A percentile compares a stretch with the other conserved stretches of the same genome.
These are phyloP conservation scores for Fraxinus anomala DNA, from an alignment of 257 asterid genomes.

Conservation along the genomic window DNA sequence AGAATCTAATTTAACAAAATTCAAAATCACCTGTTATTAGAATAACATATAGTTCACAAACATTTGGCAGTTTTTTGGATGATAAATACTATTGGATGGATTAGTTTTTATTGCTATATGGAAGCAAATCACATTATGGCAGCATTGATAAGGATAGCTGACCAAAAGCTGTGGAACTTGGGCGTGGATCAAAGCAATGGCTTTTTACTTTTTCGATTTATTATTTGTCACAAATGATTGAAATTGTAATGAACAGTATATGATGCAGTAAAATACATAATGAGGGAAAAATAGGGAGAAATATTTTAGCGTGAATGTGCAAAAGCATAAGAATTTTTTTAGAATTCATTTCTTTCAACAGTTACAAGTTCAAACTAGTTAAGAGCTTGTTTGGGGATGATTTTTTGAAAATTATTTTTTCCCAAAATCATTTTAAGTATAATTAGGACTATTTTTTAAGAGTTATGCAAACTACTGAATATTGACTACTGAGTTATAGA, in stretches of 20 bases:
- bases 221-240: background rate
- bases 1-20: slow-evolving; percentile 5
- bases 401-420: no score
- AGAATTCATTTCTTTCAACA: background rate
- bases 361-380: background rate
- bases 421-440: no score
- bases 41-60: slow-evolving; percentile 12
- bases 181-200: background rate
- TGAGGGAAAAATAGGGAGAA: background rate
- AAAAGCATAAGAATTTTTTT: background rate
- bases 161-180: background rate
- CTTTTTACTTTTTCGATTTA: background rate
- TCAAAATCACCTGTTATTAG: slow-evolving; percentile 14
- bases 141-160: background rate
- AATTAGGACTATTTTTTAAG: no score
- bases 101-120: background rate
- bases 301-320: background rate
- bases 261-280: background rate
- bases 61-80: background rate
- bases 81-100: background rate
- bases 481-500: no score
- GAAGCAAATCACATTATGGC: background rate
- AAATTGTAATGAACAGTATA: no score
- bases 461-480: no score
- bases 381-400: no score